Base-by-base conservation (phyloP, 163 green algal genomes). In the Volvox carteri region DNA sequence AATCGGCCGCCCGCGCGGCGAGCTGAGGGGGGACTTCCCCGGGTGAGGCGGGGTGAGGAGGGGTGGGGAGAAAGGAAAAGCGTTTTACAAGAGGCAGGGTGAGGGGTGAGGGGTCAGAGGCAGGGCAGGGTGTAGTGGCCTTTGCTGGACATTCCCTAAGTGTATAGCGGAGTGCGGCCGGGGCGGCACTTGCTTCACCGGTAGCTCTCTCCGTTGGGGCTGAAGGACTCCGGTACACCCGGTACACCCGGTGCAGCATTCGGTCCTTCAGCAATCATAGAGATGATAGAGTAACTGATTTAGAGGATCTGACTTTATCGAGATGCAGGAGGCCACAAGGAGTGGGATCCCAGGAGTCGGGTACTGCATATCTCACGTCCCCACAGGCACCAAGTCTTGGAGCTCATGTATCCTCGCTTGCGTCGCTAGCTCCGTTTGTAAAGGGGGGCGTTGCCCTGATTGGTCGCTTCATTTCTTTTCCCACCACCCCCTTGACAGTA, bases 11-110 rank as follows among this genome's bases (percentile, higher is more conserved):
- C 8, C 56, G 18, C 84, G 72, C 23, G 2, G 2, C 3, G 72
- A 84, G 72, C 73, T 84, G 41, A 12, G 33, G 4, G 19, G 2
- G 11, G 70, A 89, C 14, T 76, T 85, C 60, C 72, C 70, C 25
- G 80, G 44, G 80, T 87, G 77, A 73, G 77, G 25, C 7, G n/a
- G 39, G 60, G 60, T 37, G 60, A 72, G 60, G 60, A 28, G 18
- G 9, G 35, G 60, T 1, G 33, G 67, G 67, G 30, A 12, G 12
- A 4, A 28, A 74, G 23, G 60, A 33, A 74, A 8, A 41, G 4
- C 14, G 16, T 21, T 74, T 12, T 33, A 74, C 12, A 41, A n/a
- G 3, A n/a, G 28, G 62, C 18, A 33, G 50, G 50, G 50, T 16
- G n/a, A n/a, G n/a, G n/a, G n/a, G n/a, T n/a, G n/a, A n/a, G n/a